Evolutionary conservation across 1,284 basidiomycete genomes (phyloP), one percentile per base, ranked within the genome.

Genomic region (Tylopilus sp.): DNA sequence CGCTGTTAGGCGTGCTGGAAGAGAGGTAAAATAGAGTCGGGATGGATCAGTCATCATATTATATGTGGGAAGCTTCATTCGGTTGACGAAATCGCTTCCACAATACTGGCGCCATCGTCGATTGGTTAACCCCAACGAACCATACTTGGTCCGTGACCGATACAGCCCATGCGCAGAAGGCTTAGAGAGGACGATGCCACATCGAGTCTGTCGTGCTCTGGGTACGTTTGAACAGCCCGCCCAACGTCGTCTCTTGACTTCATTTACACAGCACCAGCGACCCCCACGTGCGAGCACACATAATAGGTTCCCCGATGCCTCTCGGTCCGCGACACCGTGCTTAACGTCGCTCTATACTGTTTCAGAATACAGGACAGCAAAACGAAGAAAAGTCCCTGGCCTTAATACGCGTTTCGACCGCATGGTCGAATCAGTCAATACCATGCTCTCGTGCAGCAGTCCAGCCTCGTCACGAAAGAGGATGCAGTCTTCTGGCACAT

Each of bases 381-480:
- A 81, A 52, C 74, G 77, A 23, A 73, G 72, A 35, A 77, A 71
- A 55, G 69, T 65, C n/a, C 64, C 60, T 36, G 74, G 74, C n/a
- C 64, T 81, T 42, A 87, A 87, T 55, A 60, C 72, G 19, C 76
- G 76, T 30, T 85, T 78, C 54, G 84, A 87, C 60, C 71, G 71
- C 38, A 86, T 87, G 84, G 69, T 85, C 19, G 72, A 78, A 43
- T 72, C 75, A 4, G 77, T 84, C 66, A 73, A 76, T 46, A 53
- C 70, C 23, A 65, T 72, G 21, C 66, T 71, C 41, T 59, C 62
- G 3, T 59, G 46, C 44, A 50, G 45, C 28, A 47, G 59, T 13
- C 54, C 66, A 3, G 52, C 53, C 34, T 59, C 51, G 16, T 51
- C 52, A n/a, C 57, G 51, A 44, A 67, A 69, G 33, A 61, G 70